Conservation (phyloP, 2,329 filamentous ascomycete genomes). For the Trichophyton simii region DNA sequence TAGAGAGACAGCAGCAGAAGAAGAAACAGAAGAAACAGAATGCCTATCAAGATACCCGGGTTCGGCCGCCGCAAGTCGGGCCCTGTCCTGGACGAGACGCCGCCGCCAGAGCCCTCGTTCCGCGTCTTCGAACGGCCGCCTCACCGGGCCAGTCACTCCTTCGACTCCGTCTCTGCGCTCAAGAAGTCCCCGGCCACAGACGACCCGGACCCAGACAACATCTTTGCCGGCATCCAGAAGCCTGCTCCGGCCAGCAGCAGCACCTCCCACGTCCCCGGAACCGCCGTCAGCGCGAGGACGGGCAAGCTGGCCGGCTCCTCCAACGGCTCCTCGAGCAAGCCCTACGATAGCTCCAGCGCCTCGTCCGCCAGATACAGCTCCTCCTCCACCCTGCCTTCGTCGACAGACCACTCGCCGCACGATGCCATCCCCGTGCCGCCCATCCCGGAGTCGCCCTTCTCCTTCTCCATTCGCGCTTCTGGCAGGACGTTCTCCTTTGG, state of each 20-base stretch:
- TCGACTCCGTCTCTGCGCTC: slow-evolving; percentile 29
- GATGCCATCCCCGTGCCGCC: slow-evolving; percentile 33
- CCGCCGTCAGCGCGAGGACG: not conserved
- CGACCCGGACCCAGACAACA: slow-evolving; percentile 26
- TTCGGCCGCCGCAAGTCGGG: slow-evolving; percentile 45
- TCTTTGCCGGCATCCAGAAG: slow-evolving; percentile 26
- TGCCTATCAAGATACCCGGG: slow-evolving; percentile 44
- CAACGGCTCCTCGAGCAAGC: slow-evolving; percentile 37
- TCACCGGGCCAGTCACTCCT: slow-evolving; percentile 30
- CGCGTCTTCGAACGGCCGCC: slow-evolving; percentile 41
- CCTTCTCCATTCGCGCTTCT: slow-evolving; percentile 33
- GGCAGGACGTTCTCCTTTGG: slow-evolving; percentile 44
- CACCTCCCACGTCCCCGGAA: not conserved
- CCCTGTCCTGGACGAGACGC: slow-evolving; percentile 39
- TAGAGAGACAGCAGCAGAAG: not conserved
- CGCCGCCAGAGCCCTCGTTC: slow-evolving; percentile 37
- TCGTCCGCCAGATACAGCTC: slow-evolving; percentile 42
- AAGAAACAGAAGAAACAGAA: slow-evolving; percentile 15
- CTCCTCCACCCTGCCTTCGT: slow-evolving; percentile 44
- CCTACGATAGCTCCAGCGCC: slow-evolving; percentile 33
- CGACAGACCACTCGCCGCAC: slow-evolving; percentile 36
- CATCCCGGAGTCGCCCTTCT: slow-evolving; percentile 25
- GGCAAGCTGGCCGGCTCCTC: slow-evolving; percentile 20
- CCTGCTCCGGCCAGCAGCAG: slow-evolving; percentile 21
- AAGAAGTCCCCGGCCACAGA: slow-evolving; percentile 24